Conservation (phyloP, 2,329 filamentous ascomycete species). For the Diaporthe sp. region DNA sequence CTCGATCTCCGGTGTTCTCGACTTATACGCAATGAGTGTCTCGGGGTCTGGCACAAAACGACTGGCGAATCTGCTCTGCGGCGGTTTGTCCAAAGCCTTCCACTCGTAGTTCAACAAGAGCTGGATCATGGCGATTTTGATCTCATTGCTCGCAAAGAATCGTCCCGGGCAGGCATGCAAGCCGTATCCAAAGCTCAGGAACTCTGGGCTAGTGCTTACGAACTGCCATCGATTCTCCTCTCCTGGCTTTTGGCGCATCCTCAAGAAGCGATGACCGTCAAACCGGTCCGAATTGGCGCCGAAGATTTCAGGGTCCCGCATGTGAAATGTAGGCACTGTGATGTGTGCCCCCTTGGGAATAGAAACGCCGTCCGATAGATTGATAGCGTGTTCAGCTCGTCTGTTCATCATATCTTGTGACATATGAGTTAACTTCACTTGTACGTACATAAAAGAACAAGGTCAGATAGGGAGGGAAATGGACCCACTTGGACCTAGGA, state of each 20-base stretch:
- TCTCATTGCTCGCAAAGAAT: slow-evolving; percentile 55
- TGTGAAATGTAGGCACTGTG: slow-evolving; percentile 7
- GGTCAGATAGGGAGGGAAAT: background rate
- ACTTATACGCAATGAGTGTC: slow-evolving; percentile 18
- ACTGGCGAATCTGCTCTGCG: slow-evolving; percentile 1
- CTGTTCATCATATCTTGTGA: slow-evolving; percentile 5
- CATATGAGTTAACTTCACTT: background rate
- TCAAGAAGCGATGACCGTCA: background rate
- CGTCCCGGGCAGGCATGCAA: slow-evolving; percentile 55
- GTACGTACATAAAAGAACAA: background rate
- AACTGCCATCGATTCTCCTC: slow-evolving; percentile 54
- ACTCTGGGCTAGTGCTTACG: slow-evolving; percentile 52
- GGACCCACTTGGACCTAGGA: background rate
- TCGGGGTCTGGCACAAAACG: slow-evolving; percentile 8
- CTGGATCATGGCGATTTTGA: slow-evolving; percentile 53
- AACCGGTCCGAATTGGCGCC: slow-evolving; percentile 9
- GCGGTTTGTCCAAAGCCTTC: background rate
- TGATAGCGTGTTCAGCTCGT: background rate
- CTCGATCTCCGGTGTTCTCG: slow-evolving; percentile 2
- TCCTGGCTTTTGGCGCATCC: slow-evolving; percentile 14
- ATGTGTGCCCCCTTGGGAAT: slow-evolving; percentile 11
- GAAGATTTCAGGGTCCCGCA: slow-evolving; percentile 11
- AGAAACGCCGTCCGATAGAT: background rate
- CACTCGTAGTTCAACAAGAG: slow-evolving; percentile 48
- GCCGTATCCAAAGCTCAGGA: slow-evolving; percentile 56